Percentiles rank a stretch among this genome's conserved stretches.
phyloP scores from a whole-genome alignment of 805 yeast species.

The Yamadazyma ubonensis region DNA sequence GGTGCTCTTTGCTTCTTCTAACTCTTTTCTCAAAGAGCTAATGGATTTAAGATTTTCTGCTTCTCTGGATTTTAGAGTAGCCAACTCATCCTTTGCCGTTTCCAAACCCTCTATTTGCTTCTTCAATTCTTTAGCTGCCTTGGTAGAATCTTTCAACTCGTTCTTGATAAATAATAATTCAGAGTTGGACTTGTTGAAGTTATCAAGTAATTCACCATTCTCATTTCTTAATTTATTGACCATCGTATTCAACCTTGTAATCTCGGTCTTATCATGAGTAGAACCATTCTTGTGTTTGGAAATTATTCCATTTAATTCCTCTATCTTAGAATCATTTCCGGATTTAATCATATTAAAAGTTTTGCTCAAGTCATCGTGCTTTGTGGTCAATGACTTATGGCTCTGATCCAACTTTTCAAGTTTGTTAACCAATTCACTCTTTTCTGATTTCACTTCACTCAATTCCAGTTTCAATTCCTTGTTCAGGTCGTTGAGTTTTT shows the following conservation, averaged over 20 bases:
- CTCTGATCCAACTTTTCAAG: conserved; percentile 5
- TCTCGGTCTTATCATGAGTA: conserved; percentile 10
- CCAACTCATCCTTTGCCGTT: conserved; percentile 1
- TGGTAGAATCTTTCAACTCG: conserved; percentile 8
- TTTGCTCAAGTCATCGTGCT: conserved; percentile 8
- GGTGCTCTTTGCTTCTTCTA: conserved; percentile 5
- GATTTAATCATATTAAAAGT: conserved; percentile 3
- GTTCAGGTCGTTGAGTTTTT: conserved; percentile 19
- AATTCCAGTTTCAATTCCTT: conserved; percentile 14
- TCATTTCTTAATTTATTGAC: conserved; percentile 14
- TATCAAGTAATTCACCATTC: conserved; percentile 9
- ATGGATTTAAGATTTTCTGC: conserved; percentile 8
- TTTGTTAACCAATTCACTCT: conserved; percentile 2
- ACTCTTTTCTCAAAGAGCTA: conserved; percentile 4
- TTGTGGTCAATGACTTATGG: conserved; percentile 3
- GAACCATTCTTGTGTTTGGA: conserved; percentile 8
- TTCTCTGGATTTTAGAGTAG: neutral
- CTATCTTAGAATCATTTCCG: conserved; percentile 2
- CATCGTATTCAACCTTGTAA: conserved; percentile 7
- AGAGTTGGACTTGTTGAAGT: conserved; percentile 13
- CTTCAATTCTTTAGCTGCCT: conserved; percentile 4
- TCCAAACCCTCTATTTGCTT: neutral
- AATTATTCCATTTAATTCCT: conserved; percentile 6
- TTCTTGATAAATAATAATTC: conserved; percentile 13
- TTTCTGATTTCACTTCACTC: conserved; percentile 4